A percentile compares a stretch with the other conserved stretches of the same genome.
phyloP scores from a whole-genome alignment of 2,329 filamentous ascomycete genomes.

The Rutstroemia sp. region DNA sequence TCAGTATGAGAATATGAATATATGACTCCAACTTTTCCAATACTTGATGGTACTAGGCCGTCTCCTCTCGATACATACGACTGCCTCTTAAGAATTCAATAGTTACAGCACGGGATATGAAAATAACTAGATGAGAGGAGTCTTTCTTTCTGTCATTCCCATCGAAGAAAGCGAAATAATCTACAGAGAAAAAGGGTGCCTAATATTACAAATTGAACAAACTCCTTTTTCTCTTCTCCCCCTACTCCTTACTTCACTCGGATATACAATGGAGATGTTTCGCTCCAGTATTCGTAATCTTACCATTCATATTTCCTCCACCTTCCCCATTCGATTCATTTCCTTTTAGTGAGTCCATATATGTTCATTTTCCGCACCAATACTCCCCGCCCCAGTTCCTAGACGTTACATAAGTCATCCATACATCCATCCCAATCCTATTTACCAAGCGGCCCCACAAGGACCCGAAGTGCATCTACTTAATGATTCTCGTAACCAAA shows the following conservation, averaged over 20 bases:
- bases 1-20: neutral
- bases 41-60: neutral
- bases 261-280: neutral
- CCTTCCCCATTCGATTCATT: neutral
- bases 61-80: too few species aligned
- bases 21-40: neutral
- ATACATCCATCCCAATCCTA: neutral
- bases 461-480: slow-evolving; percentile 26
- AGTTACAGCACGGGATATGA: neutral
- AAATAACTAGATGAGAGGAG: neutral
- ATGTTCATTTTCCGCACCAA: neutral
- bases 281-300: neutral
- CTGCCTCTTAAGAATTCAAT: too few species aligned
- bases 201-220: slow-evolving; percentile 3
- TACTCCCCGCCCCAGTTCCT: neutral
- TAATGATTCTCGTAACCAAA: slow-evolving; percentile 66
- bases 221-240: slow-evolving; percentile 9
- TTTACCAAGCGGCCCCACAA: neutral
- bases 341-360: neutral
- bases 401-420: neutral
- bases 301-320: neutral
- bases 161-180: slow-evolving; percentile 1
- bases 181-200: slow-evolving; percentile 1
- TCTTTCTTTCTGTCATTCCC: neutral
- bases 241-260: neutral